Base-by-base conservation (phyloP, 352 stramenopile species). In the Blastocystis sp. region DNA sequence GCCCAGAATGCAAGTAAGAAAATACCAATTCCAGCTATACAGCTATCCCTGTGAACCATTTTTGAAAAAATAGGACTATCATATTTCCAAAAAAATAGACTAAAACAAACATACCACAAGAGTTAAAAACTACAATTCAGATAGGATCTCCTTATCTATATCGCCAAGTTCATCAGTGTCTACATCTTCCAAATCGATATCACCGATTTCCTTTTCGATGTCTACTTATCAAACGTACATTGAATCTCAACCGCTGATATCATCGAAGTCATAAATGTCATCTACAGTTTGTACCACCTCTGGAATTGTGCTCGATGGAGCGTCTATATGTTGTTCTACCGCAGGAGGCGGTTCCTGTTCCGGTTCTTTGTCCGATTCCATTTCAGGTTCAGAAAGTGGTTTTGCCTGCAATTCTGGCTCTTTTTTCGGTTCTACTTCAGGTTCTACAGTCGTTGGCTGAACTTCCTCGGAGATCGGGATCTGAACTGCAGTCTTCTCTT, bases 221-320 rank as follows among this genome's bases (percentile, higher is more conserved):
- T 84, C 73, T 84, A 68, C 6, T 18, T 63, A 50, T 84, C 18
- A 84, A 0, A 8, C 0, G 9, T 53, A 9, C 29, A n/a, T 68
- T 13, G 3, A 50, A 13, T n/a, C 56, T 23, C 3, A 39, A 84
- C 73, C 73, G 39, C 73, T 84, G 11, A 84, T 39, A 13, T 41
- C 53, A 64, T 68, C 50, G 55, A 84, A 84, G 53, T 84, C 73
- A 43, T 84, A 84, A 26, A 84, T 84, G 34, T 84, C 73, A 8
- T 84, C 73, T 29, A 84, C 73, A 9, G 73, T 84, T 3, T 64
- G 50, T 13, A 84, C 73, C 7, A 45, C 73, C 23, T 84, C 73
- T 7, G 73, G 73, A 45, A 84, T 66, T 26, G 43, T 53, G 50
- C 66, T 77, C 13, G 29, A 34, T 66, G 59, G 59, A 66, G 4